Evolutionary conservation across 306 rosid genomes (phyloP).

Genomic region (Cajanus cajan): DNA sequence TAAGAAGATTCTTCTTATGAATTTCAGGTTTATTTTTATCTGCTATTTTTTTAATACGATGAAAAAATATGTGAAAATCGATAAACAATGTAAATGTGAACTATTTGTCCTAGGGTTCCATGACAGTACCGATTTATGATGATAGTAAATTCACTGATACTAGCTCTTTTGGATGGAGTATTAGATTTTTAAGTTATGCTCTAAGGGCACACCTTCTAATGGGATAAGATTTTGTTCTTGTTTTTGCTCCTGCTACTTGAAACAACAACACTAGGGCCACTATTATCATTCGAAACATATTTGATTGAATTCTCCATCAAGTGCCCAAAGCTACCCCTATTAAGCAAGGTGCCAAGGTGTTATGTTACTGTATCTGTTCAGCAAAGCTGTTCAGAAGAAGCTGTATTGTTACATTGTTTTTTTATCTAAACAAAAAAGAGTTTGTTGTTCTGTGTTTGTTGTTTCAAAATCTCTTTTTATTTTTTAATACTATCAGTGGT

Average conservation of each 20-base stretch:
- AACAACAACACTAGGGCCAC: not conserved
- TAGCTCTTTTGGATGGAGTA: not conserved
- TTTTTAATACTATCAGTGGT: not conserved
- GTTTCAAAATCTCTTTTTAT: not conserved
- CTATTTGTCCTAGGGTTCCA: not conserved
- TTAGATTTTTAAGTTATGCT: slow-evolving; percentile 1
- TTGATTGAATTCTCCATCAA: not conserved
- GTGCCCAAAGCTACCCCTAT: not conserved
- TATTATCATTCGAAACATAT: not conserved
- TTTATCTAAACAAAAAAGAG: not conserved
- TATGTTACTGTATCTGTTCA: not conserved
- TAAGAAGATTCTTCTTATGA: slow-evolving; percentile 38
- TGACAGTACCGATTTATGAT: not conserved
- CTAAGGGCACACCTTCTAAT: not conserved
- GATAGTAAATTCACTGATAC: not conserved
- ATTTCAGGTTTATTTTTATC: not conserved
- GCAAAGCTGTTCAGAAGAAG: not conserved
- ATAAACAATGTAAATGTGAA: not conserved
- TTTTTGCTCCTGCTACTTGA: not conserved
- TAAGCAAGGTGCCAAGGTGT: too few species aligned
- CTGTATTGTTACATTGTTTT: not conserved
- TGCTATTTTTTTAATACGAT: not conserved
- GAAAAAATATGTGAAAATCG: slow-evolving; percentile 2
- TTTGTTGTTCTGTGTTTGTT: not conserved
- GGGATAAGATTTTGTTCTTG: not conserved